Evolutionary conservation across 2,329 filamentous ascomycete genomes (phyloP).

Genomic region (Torrubiella hemipterigena): DNA sequence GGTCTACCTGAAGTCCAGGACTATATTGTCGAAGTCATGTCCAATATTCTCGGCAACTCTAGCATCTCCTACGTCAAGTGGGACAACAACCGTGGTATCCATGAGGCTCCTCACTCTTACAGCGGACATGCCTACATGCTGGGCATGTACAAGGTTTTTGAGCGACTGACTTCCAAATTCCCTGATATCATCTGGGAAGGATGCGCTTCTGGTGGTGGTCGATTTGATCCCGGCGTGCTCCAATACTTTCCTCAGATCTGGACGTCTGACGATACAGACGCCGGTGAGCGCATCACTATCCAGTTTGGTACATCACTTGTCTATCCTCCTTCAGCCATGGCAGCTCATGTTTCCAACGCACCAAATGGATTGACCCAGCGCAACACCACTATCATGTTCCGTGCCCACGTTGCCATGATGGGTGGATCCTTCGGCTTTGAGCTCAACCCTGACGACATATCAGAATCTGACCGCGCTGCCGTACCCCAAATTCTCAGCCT

Average conservation of each 20-base stretch:
- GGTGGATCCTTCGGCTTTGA: slow-evolving; percentile 56
- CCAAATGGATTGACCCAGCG: slow-evolving; percentile 47
- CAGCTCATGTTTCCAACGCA: slow-evolving; percentile 49
- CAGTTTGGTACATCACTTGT: slow-evolving; percentile 52
- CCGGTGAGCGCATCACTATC: slow-evolving; percentile 45
- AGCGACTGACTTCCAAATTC: slow-evolving; percentile 45
- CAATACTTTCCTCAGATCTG: slow-evolving; percentile 56
- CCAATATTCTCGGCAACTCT: slow-evolving; percentile 38
- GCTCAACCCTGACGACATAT: slow-evolving; percentile 41
- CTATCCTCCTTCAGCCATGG: slow-evolving; percentile 52
- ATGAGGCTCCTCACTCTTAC: slow-evolving; percentile 42
- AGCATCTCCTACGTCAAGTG: slow-evolving; percentile 52
- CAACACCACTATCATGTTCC: slow-evolving; percentile 44
- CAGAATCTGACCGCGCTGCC: slow-evolving; percentile 34
- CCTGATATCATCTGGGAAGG: slow-evolving; percentile 54
- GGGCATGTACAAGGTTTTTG: slow-evolving; percentile 50
- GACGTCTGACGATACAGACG: slow-evolving; percentile 56
- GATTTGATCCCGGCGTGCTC: slow-evolving; percentile 51
- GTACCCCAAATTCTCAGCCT: slow-evolving; percentile 42
- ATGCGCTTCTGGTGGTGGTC: slow-evolving; percentile 51
- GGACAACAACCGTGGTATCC: slow-evolving; percentile 56
- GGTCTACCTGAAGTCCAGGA: slow-evolving; percentile 50
- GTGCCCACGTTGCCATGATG: slow-evolving; percentile 57
- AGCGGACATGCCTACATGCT: slow-evolving; percentile 49
- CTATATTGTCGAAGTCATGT: slow-evolving; percentile 44